Evolutionary conservation across 169 alveolate genomes (phyloP), one percentile per base, ranked within the genome.

Genomic region (Plasmodium reichenowi): DNA sequence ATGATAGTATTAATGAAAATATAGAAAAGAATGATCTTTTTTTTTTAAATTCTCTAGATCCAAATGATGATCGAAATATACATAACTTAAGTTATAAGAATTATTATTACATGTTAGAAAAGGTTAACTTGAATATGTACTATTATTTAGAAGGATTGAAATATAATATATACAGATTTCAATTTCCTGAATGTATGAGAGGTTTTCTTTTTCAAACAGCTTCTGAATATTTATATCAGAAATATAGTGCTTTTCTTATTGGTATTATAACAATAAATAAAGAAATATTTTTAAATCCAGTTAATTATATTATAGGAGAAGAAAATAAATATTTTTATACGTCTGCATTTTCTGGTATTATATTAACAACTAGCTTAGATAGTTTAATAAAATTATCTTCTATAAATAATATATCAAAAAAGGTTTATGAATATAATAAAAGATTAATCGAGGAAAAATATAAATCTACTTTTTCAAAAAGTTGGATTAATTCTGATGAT

Each of bases 191-290:
- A 45, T 88, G 92, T 63, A 72, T 88, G 87, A 88, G 88, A 60
- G 92, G 92, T 7, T 58, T 92, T 63, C 56, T 78, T 43, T 94
- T 94, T 76, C 85, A 68, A 72, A 94, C 93, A 0, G 88, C 94
- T 2, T 86, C 92, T 7, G 91, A 90, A 64, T 88, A 89, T 56
- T 86, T 94, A 17, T 94, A 94, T 75, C 93, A 87, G 38, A 72
- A 88, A 48, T 80, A 86, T 66, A 90, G 87, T 72, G 93, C 93
- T 66, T 89, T 94, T 63, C 92, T 94, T 10, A 73, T 94, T 32
- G 96, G 96, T n/a, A 86, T 94, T n/a, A 93, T 90, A 54, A 89
- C 95, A 7, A 73, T 45, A 2, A 70, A 73, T 68, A 92, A 94
- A 47, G 76, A 72, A 13, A 92, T 94, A 58, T 78, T 94, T 43